Evolutionary conservation across 495 filamentous ascomycete genomes (phyloP), one percentile per base, ranked within the genome.

Genomic region (Paragyromitra xinjiangensis): DNA sequence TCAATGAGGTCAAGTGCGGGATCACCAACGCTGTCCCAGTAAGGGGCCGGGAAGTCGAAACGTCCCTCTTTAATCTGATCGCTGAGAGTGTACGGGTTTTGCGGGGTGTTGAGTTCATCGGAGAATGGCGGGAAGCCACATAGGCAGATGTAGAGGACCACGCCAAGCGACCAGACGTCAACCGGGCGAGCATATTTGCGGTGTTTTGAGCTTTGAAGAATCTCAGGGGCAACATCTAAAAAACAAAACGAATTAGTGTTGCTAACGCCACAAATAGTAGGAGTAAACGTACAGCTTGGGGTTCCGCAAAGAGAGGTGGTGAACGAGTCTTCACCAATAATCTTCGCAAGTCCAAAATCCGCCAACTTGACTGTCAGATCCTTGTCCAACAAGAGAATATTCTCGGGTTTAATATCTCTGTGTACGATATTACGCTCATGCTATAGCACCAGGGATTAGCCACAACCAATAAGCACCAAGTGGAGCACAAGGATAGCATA

Each of bases 321-420:
- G 81, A 99, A 99, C 1, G 95, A 98, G 78, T 98, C 94, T 83
- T 98, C 96, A 37, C 96, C 96, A 81, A 98, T 97, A 77, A 98
- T 98, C 83, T 99, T 99, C 26, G 96, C 95, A 37, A 99, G 88
- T 29, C 96, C 96, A 84, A 99, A 99, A 83, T 99, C 96, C 2
- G 93, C 96, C 71, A 99, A 86, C 84, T 99, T 99, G 72, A 98
- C 91, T 53, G 89, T 89, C 45, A 98, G 84, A 6, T 94, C 87
- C 64, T 92, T 92, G 82, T 98, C 93, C 39, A 90, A 87, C 22
- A 99, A 84, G 8, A 99, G 88, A 62, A 99, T 99, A 75, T 99
- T 99, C 83, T 99, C 96, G 1, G 96, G 96, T 83, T 99, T 99
- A 82, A 99, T 97, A 80, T 99, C 96, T 62, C 96, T 93, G 84